These are phyloP conservation scores for Diaporthe sp. DNA, from an alignment of 2,329 filamentous ascomycete genomes.

Conservation along the genomic window DNA sequence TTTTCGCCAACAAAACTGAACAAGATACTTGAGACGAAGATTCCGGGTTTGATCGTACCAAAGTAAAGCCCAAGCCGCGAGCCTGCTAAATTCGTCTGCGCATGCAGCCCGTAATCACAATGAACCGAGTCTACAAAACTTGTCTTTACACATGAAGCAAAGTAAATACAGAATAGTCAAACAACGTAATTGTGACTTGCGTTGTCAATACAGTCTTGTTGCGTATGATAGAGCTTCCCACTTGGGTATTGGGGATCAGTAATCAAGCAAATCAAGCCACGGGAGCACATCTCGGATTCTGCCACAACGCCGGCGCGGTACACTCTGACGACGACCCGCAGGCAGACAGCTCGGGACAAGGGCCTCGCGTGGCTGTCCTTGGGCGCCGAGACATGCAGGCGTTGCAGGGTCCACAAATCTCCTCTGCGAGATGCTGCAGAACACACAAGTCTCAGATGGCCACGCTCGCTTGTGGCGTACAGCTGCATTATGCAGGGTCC, in stretches of 20 bases:
- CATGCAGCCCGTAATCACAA: not conserved
- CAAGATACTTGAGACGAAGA: not conserved
- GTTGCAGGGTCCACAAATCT: slow-evolving; percentile 8
- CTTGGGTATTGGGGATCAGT: not conserved
- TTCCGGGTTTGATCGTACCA: too few species aligned
- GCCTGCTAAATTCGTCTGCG: too few species aligned
- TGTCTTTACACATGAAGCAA: not conserved
- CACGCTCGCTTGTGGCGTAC: slow-evolving; percentile 12
- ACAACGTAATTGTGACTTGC: too few species aligned
- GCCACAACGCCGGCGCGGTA: not conserved
- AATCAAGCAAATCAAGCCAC: not conserved
- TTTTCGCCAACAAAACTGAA: too few species aligned
- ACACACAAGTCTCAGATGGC: not conserved
- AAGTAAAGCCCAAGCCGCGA: not conserved
- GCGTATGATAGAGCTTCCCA: not conserved
- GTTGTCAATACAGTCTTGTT: not conserved
- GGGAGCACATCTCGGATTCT: not conserved
- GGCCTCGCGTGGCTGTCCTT: not conserved
- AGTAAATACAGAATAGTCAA: too few species aligned
- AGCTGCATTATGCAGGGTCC: slow-evolving; percentile 22
- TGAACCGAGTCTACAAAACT: not conserved
- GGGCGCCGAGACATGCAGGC: not conserved
- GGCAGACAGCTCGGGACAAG: not conserved
- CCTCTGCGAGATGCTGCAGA: not conserved
- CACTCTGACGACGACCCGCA: not conserved